Base-by-base conservation (phyloP, 139 green algal species). In the Pleodorina starrii region DNA sequence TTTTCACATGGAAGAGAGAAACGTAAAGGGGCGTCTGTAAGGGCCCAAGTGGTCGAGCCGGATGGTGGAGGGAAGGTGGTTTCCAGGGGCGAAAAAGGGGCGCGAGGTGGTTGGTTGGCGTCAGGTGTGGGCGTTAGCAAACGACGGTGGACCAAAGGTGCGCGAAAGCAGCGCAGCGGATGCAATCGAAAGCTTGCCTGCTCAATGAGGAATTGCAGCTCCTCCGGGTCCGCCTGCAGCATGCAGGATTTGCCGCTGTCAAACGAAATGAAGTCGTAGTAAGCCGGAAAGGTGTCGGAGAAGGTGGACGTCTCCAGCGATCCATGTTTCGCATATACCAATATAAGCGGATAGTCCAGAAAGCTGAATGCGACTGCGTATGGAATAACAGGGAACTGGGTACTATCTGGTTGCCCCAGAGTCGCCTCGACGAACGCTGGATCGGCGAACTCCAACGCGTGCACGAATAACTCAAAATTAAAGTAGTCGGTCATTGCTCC, bases 301-400 rank as follows among this genome's bases (percentile, higher is more conserved):
- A 51, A 40, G 1, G 83, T 2, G 17, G 83, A 43, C 0, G 68
- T 81, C 14, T 71, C 83, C 43, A 81, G 40, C 32, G 78, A 29
- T 4, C 63, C 76, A 9, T 79, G 50, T 35, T 92, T 88, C 0
- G 84, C 40, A 42, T 92, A 90, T 0, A 90, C 79, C 16, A 92
- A 32, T 4, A 92, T 69, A 35, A 92, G 42, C 2, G 90, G 90
- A 25, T 92, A 92, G 27, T 92, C 90, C 10, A 92, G 68, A 50
- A 92, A 90, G 16, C 83, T 79, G 43, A 92, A 92, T 0, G 84
- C 76, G 25, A 92, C 46, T 2, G 89, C 89, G 5, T 81, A 84
- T 1, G 80, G 73, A 16, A 73, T 50, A 5, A 71, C 29, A 0
- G 84, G 84, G 25, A 75, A 81, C 32, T 50, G 32, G 50, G 44